These are phyloP conservation scores for Torulaspora maleeae DNA, from an alignment of 805 yeast genomes.

Conservation along the genomic window DNA sequence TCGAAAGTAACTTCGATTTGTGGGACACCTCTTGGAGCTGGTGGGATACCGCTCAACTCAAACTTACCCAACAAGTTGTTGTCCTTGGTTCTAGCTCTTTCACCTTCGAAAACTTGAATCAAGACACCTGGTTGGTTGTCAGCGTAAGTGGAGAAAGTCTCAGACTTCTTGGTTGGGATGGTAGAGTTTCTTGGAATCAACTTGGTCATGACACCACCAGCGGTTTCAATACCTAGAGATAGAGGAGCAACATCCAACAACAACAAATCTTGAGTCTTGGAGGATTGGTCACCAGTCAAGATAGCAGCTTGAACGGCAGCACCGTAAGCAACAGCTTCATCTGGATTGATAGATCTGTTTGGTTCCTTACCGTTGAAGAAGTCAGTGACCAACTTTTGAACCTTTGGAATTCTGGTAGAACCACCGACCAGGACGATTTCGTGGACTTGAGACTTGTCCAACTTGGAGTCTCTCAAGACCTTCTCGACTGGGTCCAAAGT, in stretches of 20 bases:
- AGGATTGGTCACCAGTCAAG: conserved; percentile 93
- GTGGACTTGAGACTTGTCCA: conserved; percentile 86
- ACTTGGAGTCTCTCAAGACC: conserved; percentile 89
- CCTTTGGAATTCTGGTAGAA: conserved; percentile 98
- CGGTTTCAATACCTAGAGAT: conserved; percentile 98
- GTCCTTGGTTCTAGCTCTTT: conserved; percentile 94
- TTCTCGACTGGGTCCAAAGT: conserved; percentile 95
- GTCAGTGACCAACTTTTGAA: conserved; percentile 94
- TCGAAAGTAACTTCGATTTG: conserved; percentile 97
- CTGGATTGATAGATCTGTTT: conserved; percentile 96
- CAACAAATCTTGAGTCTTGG: conserved; percentile 95
- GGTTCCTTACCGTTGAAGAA: conserved; percentile 99
- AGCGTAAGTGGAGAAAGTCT: conserved; percentile 95
- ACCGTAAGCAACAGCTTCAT: conserved; percentile 99
- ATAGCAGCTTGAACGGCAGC: conserved; percentile 99
- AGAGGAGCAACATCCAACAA: conserved; percentile 98
- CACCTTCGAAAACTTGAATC: conserved; percentile 98
- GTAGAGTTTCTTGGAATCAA: conserved; percentile 98
- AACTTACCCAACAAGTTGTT: conserved; percentile 96
- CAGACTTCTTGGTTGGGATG: conserved; percentile 97
- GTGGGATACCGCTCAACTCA: conserved; percentile 95
- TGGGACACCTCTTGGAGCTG: conserved; percentile 99
- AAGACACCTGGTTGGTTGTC: conserved; percentile 99
- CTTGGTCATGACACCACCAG: conserved; percentile 99
- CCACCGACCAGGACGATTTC: conserved; percentile 98